phyloP scores from a whole-genome alignment of 1,284 basidiomycete species.

The Rhodofomes roseus region DNA sequence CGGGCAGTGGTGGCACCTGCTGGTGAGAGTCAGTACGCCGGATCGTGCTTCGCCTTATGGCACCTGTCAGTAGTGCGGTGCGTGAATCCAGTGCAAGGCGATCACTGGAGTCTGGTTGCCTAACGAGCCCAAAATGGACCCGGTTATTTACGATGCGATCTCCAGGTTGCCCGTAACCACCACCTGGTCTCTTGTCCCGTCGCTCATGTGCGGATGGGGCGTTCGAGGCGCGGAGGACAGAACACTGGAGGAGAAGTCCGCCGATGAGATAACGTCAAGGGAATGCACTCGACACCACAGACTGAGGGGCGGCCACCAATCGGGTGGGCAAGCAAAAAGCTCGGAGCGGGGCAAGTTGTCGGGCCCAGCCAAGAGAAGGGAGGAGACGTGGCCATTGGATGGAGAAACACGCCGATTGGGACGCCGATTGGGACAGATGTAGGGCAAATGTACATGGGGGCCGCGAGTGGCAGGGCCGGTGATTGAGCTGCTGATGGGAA shows the following conservation, averaged over 20 bases:
- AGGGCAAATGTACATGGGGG: slow-evolving; percentile 9
- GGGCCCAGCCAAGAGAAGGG: slow-evolving; percentile 18
- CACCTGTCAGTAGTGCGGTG: neutral
- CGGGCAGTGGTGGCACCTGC: neutral
- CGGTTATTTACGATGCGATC: neutral
- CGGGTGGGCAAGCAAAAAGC: slow-evolving; percentile 22
- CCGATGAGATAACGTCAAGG: slow-evolving; percentile 21
- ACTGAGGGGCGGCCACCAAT: slow-evolving; percentile 18
- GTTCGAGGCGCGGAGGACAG: slow-evolving; percentile 4
- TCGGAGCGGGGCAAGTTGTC: slow-evolving; percentile 26
- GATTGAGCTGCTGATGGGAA: slow-evolving; percentile 14
- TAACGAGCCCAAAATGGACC: neutral
- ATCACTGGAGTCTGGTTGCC: neutral
- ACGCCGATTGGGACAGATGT: slow-evolving; percentile 13
- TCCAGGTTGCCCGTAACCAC: neutral
- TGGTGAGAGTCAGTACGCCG: neutral
- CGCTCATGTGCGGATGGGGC: slow-evolving; percentile 5
- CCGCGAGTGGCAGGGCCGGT: slow-evolving; percentile 15
- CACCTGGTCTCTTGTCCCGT: neutral
- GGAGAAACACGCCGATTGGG: slow-evolving; percentile 15
- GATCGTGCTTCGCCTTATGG: neutral
- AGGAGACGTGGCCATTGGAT: slow-evolving; percentile 16
- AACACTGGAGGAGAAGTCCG: slow-evolving; percentile 12
- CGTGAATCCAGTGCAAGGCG: neutral
- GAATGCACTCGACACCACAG: slow-evolving; percentile 8